Conservation (phyloP, 2,329 filamentous ascomycete species). For the Trichoderma semiorbis region DNA sequence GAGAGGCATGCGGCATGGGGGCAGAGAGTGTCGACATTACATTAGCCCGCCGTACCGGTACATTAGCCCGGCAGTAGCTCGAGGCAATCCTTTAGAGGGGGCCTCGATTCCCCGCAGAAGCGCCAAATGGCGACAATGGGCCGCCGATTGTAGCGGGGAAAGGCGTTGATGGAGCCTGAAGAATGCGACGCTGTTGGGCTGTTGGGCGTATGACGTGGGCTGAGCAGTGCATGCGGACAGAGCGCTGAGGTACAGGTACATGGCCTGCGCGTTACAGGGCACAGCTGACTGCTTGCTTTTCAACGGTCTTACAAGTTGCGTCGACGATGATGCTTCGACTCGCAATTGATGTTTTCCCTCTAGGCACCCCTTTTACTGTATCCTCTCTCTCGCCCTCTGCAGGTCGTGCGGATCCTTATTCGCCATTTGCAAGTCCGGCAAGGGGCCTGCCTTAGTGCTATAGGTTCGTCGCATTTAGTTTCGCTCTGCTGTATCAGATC, state of each 20-base stretch:
- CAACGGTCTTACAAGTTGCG: not conserved
- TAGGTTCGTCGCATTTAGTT: not conserved
- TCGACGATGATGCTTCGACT: not conserved
- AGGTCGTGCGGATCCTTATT: not conserved
- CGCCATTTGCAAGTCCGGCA: not conserved
- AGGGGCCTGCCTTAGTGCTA: slow-evolving; percentile 8
- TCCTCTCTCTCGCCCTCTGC: not conserved
- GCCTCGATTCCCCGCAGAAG: slow-evolving; percentile 3
- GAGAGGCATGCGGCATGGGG: not conserved
- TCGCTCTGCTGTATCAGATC: slow-evolving; percentile 9
- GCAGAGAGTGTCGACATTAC: not conserved
- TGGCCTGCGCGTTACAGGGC: not conserved
- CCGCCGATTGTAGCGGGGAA: not conserved
- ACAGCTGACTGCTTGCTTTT: not conserved
- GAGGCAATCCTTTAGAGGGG: slow-evolving; percentile 8
- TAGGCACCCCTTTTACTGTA: not conserved
- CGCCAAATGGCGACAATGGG: not conserved
- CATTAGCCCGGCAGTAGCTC: slow-evolving; percentile 9
- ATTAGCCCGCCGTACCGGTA: not conserved
- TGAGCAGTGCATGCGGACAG: not conserved
- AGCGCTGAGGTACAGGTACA: not conserved
- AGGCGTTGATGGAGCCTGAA: not conserved
- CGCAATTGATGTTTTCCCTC: not conserved
- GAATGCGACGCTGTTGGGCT: not conserved
- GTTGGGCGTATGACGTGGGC: slow-evolving; percentile 10